A percentile compares a stretch with the other conserved stretches of the same genome.
These are phyloP conservation scores for Plasmodium knowlesi DNA, from an alignment of 169 alveolate species.

Conservation along the genomic window DNA sequence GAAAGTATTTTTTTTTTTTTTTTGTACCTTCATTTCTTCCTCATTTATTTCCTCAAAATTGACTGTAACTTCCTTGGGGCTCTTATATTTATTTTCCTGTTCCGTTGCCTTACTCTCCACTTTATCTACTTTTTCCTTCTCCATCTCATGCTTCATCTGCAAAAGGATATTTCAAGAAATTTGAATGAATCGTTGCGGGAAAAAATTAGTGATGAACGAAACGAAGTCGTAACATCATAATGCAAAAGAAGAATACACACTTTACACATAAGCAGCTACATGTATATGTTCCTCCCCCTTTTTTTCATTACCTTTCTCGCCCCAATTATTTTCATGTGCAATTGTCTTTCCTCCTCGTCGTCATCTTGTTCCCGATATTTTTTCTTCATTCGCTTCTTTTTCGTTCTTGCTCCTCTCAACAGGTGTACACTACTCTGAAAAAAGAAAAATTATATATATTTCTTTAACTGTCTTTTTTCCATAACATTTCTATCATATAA, in stretches of 20 bases:
- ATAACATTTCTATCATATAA: too few relatives aligned
- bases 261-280: background rate
- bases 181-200: background rate
- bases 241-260: background rate
- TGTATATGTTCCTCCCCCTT: background rate
- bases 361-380: conserved; percentile 47
- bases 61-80: conserved; percentile 17
- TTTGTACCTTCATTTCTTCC: conserved; percentile 51
- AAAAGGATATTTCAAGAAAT: background rate
- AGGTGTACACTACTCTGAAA: conserved; percentile 52
- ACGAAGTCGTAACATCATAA: background rate
- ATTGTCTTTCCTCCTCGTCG: conserved; percentile 55
- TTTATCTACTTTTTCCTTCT: conserved; percentile 18
- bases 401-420: conserved; percentile 62
- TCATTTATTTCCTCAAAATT: conserved; percentile 60
- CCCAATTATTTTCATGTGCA: conserved; percentile 70
- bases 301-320: conserved; percentile 17
- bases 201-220: background rate
- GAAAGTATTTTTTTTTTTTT: background rate
- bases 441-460: background rate
- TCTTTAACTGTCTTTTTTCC: too few relatives aligned
- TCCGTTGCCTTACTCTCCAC: background rate
- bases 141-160: conserved; percentile 68
- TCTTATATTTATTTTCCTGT: conserved; percentile 19
- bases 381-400: conserved; percentile 58